phyloP scores from a whole-genome alignment of 2,329 filamentous ascomycete species.

The Phialophora tarda region DNA sequence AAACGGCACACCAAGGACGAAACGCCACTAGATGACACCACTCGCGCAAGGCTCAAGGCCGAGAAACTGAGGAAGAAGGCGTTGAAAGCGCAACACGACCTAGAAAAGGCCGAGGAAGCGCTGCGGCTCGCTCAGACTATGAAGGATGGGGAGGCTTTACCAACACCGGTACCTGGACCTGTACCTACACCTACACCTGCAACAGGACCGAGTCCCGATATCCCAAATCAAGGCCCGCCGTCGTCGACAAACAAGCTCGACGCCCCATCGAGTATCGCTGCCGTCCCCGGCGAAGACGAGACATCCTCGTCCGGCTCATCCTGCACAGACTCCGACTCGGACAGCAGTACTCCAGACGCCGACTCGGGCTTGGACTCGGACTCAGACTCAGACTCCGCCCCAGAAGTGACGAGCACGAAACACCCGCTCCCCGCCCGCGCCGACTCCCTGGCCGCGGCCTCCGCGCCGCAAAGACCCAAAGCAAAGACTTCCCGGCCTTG shows the following conservation, averaged over 20 bases:
- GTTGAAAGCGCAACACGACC: constrained; percentile 49
- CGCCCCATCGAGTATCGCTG: constrained; percentile 15
- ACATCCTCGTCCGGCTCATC: constrained; percentile 35
- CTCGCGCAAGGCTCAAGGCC: constrained; percentile 38
- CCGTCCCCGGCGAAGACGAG: constrained; percentile 20
- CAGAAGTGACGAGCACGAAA: constrained; percentile 51
- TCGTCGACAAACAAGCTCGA: constrained; percentile 8
- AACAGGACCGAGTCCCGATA: background rate
- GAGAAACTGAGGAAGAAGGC: constrained; percentile 51
- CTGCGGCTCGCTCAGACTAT: constrained; percentile 22
- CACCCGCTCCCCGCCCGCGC: constrained; percentile 47
- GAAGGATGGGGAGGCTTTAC: background rate
- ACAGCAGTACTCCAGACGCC: background rate
- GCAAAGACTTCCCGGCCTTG: constrained; percentile 42
- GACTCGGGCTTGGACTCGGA: constrained; percentile 1
- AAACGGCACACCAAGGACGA: constrained; percentile 4
- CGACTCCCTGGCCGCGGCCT: constrained; percentile 43
- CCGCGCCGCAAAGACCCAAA: constrained; percentile 39
- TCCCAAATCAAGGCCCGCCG: background rate
- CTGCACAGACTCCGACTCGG: constrained; percentile 22
- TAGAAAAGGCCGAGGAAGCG: constrained; percentile 34
- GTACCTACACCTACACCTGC: background rate
- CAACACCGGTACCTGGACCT: background rate
- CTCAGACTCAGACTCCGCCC: constrained; percentile 40
- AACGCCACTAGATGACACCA: constrained; percentile 10